These are phyloP conservation scores for Aureoboletus auriporus DNA, from an alignment of 768 basidiomycete species.

Conservation along the genomic window DNA sequence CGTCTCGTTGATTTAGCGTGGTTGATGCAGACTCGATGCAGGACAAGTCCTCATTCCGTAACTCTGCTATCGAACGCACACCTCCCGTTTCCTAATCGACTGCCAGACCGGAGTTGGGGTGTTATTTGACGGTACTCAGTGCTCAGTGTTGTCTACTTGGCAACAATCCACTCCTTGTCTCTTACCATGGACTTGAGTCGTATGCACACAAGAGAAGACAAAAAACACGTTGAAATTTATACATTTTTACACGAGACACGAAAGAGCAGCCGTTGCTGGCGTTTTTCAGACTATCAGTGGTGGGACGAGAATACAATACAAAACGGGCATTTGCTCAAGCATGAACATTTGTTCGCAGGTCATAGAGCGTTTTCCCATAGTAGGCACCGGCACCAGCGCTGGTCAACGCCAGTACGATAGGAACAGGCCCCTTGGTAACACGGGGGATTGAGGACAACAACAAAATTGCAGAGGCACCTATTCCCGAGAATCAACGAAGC, in stretches of 20 bases:
- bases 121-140: not conserved
- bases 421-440: constrained; percentile 69
- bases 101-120: not conserved
- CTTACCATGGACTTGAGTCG: constrained; percentile 2
- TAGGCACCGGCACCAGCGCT: constrained; percentile 60
- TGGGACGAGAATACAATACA: constrained; percentile 11
- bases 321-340: constrained; percentile 6
- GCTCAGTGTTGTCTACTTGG: constrained; percentile 1
- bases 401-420: constrained; percentile 56
- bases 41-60: constrained; percentile 82
- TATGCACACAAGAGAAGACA: not conserved
- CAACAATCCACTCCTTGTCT: not conserved
- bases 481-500: not conserved
- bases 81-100: constrained; percentile 19
- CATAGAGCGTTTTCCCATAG: constrained; percentile 60
- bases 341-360: constrained; percentile 20
- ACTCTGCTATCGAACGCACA: constrained; percentile 51
- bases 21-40: constrained; percentile 71
- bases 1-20: constrained; percentile 1
- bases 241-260: constrained; percentile 8
- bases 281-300: not conserved
- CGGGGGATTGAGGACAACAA: constrained; percentile 74
- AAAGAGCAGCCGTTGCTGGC: not conserved
- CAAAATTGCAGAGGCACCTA: constrained; percentile 75
- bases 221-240: constrained; percentile 9